Conservation (phyloP, 2,329 filamentous ascomycete genomes). For the Diaporthe sp. region DNA sequence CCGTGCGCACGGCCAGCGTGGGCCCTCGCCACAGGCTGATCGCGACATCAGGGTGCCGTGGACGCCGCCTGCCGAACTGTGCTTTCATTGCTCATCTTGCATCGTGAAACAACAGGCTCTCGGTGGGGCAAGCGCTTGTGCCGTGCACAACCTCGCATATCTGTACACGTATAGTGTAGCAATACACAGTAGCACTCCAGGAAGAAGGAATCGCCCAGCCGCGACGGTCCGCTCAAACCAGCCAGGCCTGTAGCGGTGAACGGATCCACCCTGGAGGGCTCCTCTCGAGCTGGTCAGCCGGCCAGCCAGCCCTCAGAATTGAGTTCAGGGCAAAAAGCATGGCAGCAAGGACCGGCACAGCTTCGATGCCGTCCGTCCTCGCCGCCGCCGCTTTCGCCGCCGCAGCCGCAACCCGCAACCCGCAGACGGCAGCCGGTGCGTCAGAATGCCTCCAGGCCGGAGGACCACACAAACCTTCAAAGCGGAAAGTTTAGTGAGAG, state of each 20-base stretch:
- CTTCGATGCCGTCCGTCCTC: background rate
- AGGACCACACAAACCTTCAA: background rate
- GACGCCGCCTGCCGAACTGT: constrained; percentile 1
- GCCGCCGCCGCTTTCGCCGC: background rate
- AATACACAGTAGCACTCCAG: background rate
- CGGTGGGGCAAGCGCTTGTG: background rate
- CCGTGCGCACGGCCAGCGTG: constrained; percentile 11
- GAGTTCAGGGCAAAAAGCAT: background rate
- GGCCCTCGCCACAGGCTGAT: constrained; percentile 9
- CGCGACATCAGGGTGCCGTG: background rate
- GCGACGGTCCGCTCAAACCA: constrained; percentile 15
- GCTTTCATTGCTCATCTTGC: constrained; percentile 31
- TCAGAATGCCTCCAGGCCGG: background rate
- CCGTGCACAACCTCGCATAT: constrained; percentile 10
- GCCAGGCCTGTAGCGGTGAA: background rate
- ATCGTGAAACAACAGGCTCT: constrained; percentile 21
- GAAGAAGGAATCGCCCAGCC: constrained; percentile 15
- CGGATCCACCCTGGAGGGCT: background rate
- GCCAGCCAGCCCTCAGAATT: background rate
- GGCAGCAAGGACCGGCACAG: background rate
- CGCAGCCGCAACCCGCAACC: background rate
- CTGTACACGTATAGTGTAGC: background rate
- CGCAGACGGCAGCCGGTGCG: background rate
- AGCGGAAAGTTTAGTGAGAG: constrained; percentile 11
- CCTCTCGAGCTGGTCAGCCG: background rate